Conservation (phyloP, 139 green algal species). For the Chlamydomonas sp. region DNA sequence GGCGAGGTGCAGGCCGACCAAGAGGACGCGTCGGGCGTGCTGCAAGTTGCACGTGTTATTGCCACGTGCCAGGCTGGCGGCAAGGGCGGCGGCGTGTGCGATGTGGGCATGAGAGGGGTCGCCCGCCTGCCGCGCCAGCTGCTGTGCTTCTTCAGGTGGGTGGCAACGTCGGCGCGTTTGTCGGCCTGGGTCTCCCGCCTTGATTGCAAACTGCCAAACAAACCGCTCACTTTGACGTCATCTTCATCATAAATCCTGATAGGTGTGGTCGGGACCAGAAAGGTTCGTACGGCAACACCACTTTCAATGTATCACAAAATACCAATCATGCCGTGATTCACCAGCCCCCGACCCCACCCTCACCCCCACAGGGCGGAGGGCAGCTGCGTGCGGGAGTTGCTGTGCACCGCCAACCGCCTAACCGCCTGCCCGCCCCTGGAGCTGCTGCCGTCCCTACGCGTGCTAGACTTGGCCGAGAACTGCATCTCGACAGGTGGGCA, state of each 20-base stretch:
- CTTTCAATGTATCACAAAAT: too few relatives aligned
- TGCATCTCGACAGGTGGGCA: neutral
- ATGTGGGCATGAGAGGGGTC: constrained; percentile 10
- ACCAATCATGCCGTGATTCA: too few relatives aligned
- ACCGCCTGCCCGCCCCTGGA: constrained; percentile 14
- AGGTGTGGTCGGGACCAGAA: too few relatives aligned
- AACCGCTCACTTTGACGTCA: too few relatives aligned
- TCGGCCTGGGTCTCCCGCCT: too few relatives aligned
- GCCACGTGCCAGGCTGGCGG: neutral
- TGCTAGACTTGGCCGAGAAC: neutral
- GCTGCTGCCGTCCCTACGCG: neutral
- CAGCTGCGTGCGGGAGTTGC: constrained; percentile 8
- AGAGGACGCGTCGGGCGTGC: constrained; percentile 6
- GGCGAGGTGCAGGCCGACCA: neutral
- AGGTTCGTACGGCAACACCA: too few relatives aligned
- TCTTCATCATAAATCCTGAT: too few relatives aligned
- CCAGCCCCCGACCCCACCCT: neutral
- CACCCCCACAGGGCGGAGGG: constrained; percentile 15
- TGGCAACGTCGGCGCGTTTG: neutral
- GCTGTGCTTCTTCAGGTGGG: constrained; percentile 23
- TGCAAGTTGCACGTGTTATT: constrained; percentile 19
- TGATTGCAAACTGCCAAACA: too few relatives aligned
- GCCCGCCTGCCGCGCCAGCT: constrained; percentile 16
- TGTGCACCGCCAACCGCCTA: constrained; percentile 28
- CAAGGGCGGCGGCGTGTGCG: neutral